A percentile compares a stretch with the other conserved stretches of the same genome.
These are phyloP conservation scores for Penicillium palitans DNA, from an alignment of 2,329 filamentous ascomycete genomes.

Conservation along the genomic window DNA sequence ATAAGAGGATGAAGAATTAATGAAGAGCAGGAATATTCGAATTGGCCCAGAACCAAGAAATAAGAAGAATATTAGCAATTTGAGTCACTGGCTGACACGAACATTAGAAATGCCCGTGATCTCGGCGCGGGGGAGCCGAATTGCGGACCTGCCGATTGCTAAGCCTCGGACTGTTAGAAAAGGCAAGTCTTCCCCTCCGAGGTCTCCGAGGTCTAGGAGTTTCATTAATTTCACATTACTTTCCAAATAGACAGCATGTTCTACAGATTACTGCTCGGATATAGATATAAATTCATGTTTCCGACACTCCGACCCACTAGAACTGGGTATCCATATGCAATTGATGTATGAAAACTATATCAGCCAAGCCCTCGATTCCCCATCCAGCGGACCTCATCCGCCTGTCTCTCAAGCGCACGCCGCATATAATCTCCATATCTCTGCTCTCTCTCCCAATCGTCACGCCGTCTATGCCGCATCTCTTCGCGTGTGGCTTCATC, in stretches of 20 bases:
- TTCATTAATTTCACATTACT: neutral
- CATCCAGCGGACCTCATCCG: slow-evolving; percentile 75
- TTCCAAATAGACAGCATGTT: neutral
- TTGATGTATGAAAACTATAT: neutral
- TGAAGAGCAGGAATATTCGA: neutral
- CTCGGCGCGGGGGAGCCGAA: slow-evolving; percentile 23
- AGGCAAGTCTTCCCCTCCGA: neutral
- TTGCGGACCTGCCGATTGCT: slow-evolving; percentile 13
- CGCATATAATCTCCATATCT: slow-evolving; percentile 74
- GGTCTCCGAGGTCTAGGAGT: slow-evolving; percentile 3
- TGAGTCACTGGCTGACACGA: slow-evolving; percentile 23
- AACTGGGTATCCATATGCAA: neutral
- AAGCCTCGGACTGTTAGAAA: slow-evolving; percentile 7
- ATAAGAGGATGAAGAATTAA: neutral
- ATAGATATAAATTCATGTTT: neutral
- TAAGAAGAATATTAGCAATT: neutral
- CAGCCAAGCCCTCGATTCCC: slow-evolving; percentile 46
- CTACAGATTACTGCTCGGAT: neutral
- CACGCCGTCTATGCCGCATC: slow-evolving; percentile 33
- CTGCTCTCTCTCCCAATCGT: slow-evolving; percentile 37
- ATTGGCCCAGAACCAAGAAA: neutral
- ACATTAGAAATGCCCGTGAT: slow-evolving; percentile 29
- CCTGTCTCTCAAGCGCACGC: slow-evolving; percentile 71
- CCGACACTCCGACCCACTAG: neutral
- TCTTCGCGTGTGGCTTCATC: slow-evolving; percentile 32